Evolutionary conservation across 208 protist genomes (phyloP).

Genomic region (Blechomonas ayalai): DNA sequence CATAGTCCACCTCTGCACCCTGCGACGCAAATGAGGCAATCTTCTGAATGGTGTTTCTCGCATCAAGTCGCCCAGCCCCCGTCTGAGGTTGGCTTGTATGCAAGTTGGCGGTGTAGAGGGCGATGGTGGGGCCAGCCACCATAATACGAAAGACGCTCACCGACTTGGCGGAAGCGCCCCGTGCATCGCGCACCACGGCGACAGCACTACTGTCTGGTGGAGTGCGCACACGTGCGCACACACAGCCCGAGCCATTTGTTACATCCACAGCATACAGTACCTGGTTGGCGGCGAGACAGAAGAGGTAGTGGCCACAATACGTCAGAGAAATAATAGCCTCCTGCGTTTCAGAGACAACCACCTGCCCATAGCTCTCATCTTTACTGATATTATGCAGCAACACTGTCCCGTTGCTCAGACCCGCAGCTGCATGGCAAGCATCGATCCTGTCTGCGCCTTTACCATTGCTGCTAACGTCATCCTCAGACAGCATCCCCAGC

Average conservation of each 20-base stretch:
- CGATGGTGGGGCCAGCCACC: constrained; percentile 49
- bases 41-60: constrained; percentile 34
- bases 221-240: constrained; percentile 23
- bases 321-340: constrained; percentile 39
- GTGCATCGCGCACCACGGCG: constrained; percentile 14
- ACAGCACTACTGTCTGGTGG: constrained; percentile 44
- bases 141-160: constrained; percentile 28
- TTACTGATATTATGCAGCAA: constrained; percentile 59
- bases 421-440: constrained; percentile 43
- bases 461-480: background rate
- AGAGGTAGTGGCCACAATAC: constrained; percentile 32
- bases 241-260: constrained; percentile 10
- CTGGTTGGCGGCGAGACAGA: constrained; percentile 42
- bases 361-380: constrained; percentile 33
- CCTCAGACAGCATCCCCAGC: constrained; percentile 14
- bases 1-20: constrained; percentile 40
- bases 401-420: constrained; percentile 71
- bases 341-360: constrained; percentile 56
- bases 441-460: background rate
- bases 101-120: constrained; percentile 30
- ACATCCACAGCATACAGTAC: constrained; percentile 39
- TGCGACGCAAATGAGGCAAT: constrained; percentile 70
- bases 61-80: background rate
- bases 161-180: background rate
- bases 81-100: background rate